Evolutionary conservation across 73 alveolate species (phyloP).

Genomic region (Breviolum minutum): DNA sequence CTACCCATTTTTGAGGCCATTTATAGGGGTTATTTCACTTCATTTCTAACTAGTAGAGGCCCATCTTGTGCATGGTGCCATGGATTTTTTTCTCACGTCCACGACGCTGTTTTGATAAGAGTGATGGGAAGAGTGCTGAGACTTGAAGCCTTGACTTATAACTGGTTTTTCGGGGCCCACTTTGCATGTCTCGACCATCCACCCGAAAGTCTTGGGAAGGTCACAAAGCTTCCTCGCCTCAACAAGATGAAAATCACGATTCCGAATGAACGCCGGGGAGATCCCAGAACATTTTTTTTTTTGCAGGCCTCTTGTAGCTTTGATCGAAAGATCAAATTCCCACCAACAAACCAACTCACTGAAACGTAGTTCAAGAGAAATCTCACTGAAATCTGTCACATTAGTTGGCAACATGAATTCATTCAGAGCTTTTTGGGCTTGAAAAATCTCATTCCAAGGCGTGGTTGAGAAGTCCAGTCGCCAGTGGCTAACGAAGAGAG

Average conservation of each 20-base stretch:
- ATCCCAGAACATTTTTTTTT: background rate
- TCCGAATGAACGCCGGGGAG: conserved; percentile 22
- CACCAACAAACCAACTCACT: background rate
- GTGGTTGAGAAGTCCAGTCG: conserved; percentile 1
- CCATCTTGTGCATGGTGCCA: no score
- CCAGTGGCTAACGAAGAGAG: conserved; percentile 49
- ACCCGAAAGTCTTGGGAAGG: background rate
- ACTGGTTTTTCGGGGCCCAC: no score
- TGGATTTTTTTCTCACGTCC: no score
- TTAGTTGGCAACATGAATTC: background rate
- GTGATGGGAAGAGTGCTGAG: no score
- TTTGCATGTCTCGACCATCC: no score
- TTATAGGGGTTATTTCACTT: no score
- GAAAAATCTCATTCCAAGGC: background rate
- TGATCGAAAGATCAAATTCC: background rate
- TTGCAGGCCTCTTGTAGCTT: background rate
- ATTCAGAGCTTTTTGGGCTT: background rate
- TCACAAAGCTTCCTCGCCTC: conserved; percentile 47
- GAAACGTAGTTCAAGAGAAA: no score
- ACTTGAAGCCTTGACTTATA: no score
- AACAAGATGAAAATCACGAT: conserved; percentile 59
- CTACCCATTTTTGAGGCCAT: no score
- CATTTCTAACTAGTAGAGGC: no score
- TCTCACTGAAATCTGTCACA: no score
- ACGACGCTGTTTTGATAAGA: no score